Base-by-base conservation (phyloP, 192 early-diverging fungal genomes). In the Spizellomyces punctatus region DNA sequence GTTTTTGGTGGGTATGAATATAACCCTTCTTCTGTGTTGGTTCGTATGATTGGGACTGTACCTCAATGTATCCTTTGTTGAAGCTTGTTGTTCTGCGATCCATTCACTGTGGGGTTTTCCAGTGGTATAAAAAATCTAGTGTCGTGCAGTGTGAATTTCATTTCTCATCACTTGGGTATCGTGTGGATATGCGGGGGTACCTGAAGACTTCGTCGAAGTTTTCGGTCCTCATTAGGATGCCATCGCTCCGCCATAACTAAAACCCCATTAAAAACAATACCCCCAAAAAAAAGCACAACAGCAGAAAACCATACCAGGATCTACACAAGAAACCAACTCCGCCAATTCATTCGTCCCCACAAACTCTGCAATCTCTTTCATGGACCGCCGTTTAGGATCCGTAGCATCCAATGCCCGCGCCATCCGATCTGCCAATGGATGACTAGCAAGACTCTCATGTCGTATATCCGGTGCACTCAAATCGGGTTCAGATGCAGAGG, bases 171-270 rank as follows among this genome's bases (percentile, higher is more conserved):
- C n/a, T n/a, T n/a, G n/a, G n/a, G n/a, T n/a, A n/a, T n/a, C n/a
- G n/a, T n/a, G n/a, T n/a, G n/a, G n/a, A n/a, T n/a, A n/a, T n/a
- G n/a, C n/a, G n/a, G 27, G 12, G 8, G 1, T 27, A 98, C 93
- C 80, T 97, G 86, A 19, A 99, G 75, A 56, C 91, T 93, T 41
- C 95, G 83, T 10, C 90, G 79, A n/a, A 96, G 89, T 64, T 92
- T 97, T 56, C 97, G 78, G 58, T 85, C 83, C 71, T 98, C 93
- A 64, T 92, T 91, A 4, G 89, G 85, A 76, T 98, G 96, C 95
- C 97, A 96, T 27, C 62, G 16, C n/a, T 72, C 62, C 8, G 61
- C 71, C 66, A 67, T 56, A 21, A 86, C 87, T 52, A 86, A 86
- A 2, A 42, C 42, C 17, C 22, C 36, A 14, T 61, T 16, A 61